phyloP scores from a whole-genome alignment of 2,329 filamentous ascomycete genomes.

The Stagonosporopsis tanaceti region DNA sequence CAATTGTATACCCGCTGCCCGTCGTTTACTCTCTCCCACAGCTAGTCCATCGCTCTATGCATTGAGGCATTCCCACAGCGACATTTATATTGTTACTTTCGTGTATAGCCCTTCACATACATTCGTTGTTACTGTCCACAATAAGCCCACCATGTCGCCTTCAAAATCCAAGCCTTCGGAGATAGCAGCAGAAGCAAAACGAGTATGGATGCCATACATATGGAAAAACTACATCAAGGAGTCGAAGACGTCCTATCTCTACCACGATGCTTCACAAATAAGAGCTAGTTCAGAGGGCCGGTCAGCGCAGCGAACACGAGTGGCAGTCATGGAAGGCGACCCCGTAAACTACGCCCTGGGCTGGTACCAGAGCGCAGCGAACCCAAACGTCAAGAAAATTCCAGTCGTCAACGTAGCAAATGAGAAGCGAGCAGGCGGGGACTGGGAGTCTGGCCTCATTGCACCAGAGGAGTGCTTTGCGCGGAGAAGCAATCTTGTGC shows the following conservation, averaged over 20 bases:
- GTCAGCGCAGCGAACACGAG: conserved; percentile 50
- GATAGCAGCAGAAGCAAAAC: conserved; percentile 77
- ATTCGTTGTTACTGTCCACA: conserved; percentile 12
- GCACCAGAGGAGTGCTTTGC: conserved; percentile 77
- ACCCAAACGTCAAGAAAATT: conserved; percentile 52
- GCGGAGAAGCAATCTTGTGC: conserved; percentile 75
- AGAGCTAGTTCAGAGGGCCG: conserved; percentile 58
- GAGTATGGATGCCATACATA: conserved; percentile 71
- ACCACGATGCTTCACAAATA: conserved; percentile 51
- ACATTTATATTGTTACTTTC: conserved; percentile 8
- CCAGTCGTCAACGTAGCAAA: conserved; percentile 78
- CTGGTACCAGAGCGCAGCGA: conserved; percentile 58
- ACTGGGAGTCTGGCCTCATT: conserved; percentile 74
- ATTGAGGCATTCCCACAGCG: conserved; percentile 7
- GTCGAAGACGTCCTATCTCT: conserved; percentile 68
- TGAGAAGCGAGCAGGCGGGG: conserved; percentile 78
- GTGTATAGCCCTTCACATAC: conserved; percentile 6
- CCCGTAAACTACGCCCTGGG: conserved; percentile 63
- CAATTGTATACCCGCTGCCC: conserved; percentile 16
- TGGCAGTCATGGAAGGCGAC: conserved; percentile 56
- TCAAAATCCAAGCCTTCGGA: conserved; percentile 71
- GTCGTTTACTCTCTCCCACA: conserved; percentile 13
- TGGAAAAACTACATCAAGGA: conserved; percentile 62
- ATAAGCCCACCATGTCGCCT: conserved; percentile 58
- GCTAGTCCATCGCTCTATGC: conserved; percentile 15